phyloP scores from a whole-genome alignment of 2,329 filamentous ascomycete genomes.

The Kalmusia sp. region DNA sequence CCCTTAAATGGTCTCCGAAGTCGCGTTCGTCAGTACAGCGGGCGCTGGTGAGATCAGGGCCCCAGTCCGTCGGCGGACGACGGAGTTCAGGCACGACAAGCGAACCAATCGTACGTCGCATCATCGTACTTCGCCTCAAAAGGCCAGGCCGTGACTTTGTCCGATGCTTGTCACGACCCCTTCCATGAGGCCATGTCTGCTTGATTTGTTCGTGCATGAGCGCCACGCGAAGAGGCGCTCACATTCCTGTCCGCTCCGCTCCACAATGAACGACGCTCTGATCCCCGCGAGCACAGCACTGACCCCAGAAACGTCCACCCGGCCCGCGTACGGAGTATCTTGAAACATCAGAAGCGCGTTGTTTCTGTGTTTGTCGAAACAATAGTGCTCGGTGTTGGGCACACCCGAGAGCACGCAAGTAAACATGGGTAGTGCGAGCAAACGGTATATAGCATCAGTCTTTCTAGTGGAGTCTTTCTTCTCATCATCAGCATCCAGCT shows the following conservation, averaged over 20 bases:
- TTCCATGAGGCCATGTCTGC: slow-evolving; percentile 2
- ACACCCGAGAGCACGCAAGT: neutral
- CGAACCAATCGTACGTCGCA: slow-evolving; percentile 1
- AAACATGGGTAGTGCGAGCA: neutral
- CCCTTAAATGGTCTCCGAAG: neutral
- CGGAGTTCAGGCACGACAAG: slow-evolving; percentile 1
- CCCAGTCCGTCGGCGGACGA: neutral
- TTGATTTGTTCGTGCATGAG: neutral
- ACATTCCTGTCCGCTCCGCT: neutral
- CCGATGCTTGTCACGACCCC: slow-evolving; percentile 8
- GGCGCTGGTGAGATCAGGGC: slow-evolving; percentile 3
- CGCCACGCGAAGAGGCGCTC: neutral
- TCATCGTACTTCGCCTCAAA: slow-evolving; percentile 3
- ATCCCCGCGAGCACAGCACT: neutral
- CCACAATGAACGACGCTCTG: neutral
- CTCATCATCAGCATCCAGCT: slow-evolving; percentile 2
- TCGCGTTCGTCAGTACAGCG: neutral
- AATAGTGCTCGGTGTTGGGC: slow-evolving; percentile 9
- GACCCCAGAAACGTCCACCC: neutral
- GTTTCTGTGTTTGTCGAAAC: slow-evolving; percentile 9
- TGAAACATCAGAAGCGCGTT: slow-evolving; percentile 2
- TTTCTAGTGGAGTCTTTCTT: neutral
- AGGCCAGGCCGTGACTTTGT: slow-evolving; percentile 4
- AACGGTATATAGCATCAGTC: slow-evolving; percentile 6
- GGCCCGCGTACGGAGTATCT: slow-evolving; percentile 1